A percentile compares a stretch with the other conserved stretches of the same genome.
phyloP scores from a whole-genome alignment of 2,329 filamentous ascomycete genomes.

The Monosporascus sp. region DNA sequence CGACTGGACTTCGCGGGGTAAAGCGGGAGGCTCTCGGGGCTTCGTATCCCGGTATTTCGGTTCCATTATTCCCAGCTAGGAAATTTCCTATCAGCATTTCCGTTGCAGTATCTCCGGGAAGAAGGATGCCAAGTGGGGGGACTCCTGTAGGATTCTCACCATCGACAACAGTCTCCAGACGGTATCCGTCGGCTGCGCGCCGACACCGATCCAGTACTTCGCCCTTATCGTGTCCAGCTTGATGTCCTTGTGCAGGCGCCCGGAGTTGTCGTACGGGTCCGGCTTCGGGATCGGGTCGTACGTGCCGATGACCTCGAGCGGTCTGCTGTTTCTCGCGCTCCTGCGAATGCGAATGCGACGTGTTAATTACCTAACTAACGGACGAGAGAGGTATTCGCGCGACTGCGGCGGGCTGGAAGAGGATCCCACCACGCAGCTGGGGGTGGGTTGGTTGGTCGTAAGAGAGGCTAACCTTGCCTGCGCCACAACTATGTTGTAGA shows the following conservation, averaged over 20 bases:
- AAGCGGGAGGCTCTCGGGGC: conserved; percentile 18
- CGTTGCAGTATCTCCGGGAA: no score
- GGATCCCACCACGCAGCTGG: neutral
- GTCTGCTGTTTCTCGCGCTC: conserved; percentile 79
- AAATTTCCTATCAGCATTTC: no score
- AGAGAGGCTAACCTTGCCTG: conserved; percentile 69
- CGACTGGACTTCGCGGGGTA: conserved; percentile 12
- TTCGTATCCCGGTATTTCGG: conserved; percentile 29
- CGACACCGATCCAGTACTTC: conserved; percentile 95
- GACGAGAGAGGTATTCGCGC: no score
- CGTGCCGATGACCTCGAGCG: conserved; percentile 86
- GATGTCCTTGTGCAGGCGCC: conserved; percentile 82
- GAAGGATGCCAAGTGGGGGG: no score
- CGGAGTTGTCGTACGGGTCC: conserved; percentile 54
- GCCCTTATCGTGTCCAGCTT: conserved; percentile 75
- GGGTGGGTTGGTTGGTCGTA: neutral
- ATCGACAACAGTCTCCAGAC: conserved; percentile 81
- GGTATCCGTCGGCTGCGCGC: conserved; percentile 87
- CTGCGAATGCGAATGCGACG: conserved; percentile 35
- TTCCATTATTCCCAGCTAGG: conserved; percentile 30
- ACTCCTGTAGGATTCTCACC: conserved; percentile 40
- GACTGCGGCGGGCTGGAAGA: no score
- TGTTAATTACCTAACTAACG: no score
- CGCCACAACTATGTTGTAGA: conserved; percentile 96
- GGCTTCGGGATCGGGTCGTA: conserved; percentile 64